Conservation (phyloP, 129 eudicot genomes). For the Ambrosia trifida region DNA sequence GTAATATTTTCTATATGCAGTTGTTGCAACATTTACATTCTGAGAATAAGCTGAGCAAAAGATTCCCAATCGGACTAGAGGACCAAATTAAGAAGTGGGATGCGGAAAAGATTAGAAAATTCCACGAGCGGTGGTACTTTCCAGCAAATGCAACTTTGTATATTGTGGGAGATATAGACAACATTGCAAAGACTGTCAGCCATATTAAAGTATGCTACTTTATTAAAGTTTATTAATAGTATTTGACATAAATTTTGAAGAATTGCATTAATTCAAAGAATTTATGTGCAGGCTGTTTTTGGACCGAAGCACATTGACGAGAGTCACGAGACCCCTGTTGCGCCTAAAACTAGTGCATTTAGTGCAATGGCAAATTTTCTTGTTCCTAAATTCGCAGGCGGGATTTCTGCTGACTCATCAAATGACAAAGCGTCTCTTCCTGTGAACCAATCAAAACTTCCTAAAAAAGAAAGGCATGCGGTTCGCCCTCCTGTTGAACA, state of each 20-base stretch:
- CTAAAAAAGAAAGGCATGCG: conserved; percentile 81
- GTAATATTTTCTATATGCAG: conserved; percentile 41
- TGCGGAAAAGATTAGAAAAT: conserved; percentile 92
- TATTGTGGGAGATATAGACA: conserved; percentile 89
- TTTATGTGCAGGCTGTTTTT: conserved; percentile 69
- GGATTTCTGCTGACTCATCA: conserved; percentile 60
- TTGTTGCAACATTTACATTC: conserved; percentile 96
- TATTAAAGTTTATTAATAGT: neutral
- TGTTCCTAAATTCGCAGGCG: conserved; percentile 91
- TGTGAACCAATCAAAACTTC: conserved; percentile 55
- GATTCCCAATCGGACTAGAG: conserved; percentile 97
- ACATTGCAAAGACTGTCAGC: conserved; percentile 62
- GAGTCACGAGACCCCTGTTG: conserved; percentile 50
- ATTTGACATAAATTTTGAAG: neutral
- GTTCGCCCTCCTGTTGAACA: conserved; percentile 97
- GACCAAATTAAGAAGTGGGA: conserved; percentile 99
- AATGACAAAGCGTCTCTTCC: conserved; percentile 57
- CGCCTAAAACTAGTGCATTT: conserved; percentile 78
- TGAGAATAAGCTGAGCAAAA: conserved; percentile 90
- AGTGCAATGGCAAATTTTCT: conserved; percentile 98
- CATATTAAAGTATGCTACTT: conserved; percentile 75
- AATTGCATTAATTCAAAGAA: conserved; percentile 12
- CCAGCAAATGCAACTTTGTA: conserved; percentile 94
- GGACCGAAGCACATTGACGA: conserved; percentile 70
- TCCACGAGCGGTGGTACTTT: conserved; percentile 98